phyloP scores from a whole-genome alignment of 352 stramenopile genomes.

The Aphanomyces cochlioides region DNA sequence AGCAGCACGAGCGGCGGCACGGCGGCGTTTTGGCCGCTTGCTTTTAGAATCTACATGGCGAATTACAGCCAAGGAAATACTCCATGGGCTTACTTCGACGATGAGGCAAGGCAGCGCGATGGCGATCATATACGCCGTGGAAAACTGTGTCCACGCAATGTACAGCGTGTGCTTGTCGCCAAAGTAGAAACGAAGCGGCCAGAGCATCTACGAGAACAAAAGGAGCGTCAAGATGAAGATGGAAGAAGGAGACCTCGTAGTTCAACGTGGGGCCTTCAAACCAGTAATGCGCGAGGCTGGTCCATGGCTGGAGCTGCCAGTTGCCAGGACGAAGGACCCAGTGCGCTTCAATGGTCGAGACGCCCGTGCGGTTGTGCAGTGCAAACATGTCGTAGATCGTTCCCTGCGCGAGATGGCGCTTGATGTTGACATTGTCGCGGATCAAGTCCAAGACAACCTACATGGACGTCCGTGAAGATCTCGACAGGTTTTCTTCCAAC shows the following conservation, averaged over 20 bases:
- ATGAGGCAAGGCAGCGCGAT: conserved; percentile 41
- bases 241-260: conserved; percentile 37
- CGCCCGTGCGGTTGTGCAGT: conserved; percentile 57
- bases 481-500: not conserved
- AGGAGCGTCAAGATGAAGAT: not conserved
- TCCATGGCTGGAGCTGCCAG: conserved; percentile 43
- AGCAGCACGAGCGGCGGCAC: conserved; percentile 54
- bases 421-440: conserved; percentile 62
- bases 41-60: not conserved
- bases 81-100: conserved; percentile 3
- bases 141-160: conserved; percentile 71
- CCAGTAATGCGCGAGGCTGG: conserved; percentile 55
- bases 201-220: conserved; percentile 61
- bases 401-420: conserved; percentile 49
- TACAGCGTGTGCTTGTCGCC: conserved; percentile 80
- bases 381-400: conserved; percentile 65
- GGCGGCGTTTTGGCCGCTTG: not conserved
- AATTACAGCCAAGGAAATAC: not conserved
- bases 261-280: conserved; percentile 53
- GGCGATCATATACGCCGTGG: conserved; percentile 63
- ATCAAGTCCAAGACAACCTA: conserved; percentile 67
- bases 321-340: conserved; percentile 47
- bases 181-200: conserved; percentile 76
- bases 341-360: conserved; percentile 56
- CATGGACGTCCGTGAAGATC: not conserved